phyloP scores from a whole-genome alignment of 1,139 yeast species.

The Ashbya aceris region DNA sequence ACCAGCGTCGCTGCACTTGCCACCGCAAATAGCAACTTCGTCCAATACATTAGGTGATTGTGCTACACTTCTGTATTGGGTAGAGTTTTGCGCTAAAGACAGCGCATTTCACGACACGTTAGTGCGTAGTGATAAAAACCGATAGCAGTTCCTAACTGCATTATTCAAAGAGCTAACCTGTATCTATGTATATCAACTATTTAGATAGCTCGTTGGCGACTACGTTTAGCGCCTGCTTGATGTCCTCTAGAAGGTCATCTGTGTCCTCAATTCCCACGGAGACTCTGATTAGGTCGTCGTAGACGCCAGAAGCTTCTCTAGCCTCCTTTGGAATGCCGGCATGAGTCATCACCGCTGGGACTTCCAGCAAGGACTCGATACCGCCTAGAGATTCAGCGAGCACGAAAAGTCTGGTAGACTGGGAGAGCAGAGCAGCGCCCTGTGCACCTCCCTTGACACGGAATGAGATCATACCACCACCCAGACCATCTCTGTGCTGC shows the following conservation, averaged over 20 bases:
- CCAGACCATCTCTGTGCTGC: slow-evolving; percentile 80
- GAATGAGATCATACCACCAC: slow-evolving; percentile 90
- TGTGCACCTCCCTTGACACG: slow-evolving; percentile 75
- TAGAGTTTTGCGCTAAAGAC: too few species aligned
- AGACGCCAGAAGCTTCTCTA: slow-evolving; percentile 76
- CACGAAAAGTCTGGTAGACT: slow-evolving; percentile 67
- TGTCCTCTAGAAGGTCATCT: slow-evolving; percentile 66
- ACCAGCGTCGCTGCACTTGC: too few species aligned
- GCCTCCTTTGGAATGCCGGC: slow-evolving; percentile 80
- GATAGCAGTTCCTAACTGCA: too few species aligned
- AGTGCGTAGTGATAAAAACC: too few species aligned
- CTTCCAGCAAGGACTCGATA: slow-evolving; percentile 77
- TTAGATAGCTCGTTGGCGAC: slow-evolving; percentile 20
- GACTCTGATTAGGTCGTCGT: slow-evolving; percentile 71
- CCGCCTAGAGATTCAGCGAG: slow-evolving; percentile 90
- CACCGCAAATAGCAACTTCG: too few species aligned
- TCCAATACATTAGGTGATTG: too few species aligned
- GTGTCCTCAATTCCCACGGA: slow-evolving; percentile 84
- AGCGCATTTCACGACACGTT: too few species aligned
- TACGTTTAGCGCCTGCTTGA: slow-evolving; percentile 54
- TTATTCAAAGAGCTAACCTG: too few species aligned
- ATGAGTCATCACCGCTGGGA: slow-evolving; percentile 89
- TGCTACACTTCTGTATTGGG: too few species aligned
- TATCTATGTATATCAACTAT: neutral
- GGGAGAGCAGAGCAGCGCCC: slow-evolving; percentile 67